Percentiles rank a stretch among this genome's conserved stretches.
Evolutionary conservation across 2,329 filamentous ascomycete genomes (phyloP).

Genomic region (Ceratocystis lukuohia): DNA sequence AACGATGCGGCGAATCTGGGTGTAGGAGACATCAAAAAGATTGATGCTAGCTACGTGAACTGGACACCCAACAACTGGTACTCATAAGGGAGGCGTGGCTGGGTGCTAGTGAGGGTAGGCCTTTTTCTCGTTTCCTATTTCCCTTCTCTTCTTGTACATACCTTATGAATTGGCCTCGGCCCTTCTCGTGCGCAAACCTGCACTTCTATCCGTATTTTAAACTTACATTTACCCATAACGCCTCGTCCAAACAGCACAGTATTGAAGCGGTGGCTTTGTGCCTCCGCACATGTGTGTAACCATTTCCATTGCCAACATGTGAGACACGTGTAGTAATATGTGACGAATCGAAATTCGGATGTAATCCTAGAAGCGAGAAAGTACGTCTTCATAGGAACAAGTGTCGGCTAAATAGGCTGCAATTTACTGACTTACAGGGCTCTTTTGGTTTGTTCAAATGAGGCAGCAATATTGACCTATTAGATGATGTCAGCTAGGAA

Average conservation of each 20-base stretch:
- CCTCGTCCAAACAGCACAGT: neutral
- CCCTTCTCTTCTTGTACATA: constrained; percentile 2
- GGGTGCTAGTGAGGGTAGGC: neutral
- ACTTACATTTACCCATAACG: neutral
- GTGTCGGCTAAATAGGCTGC: neutral
- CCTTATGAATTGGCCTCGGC: neutral
- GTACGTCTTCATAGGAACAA: neutral
- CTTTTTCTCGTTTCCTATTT: neutral
- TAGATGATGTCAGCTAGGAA: neutral
- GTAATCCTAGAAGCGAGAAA: neutral
- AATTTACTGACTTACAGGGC: neutral
- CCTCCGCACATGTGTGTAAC: neutral
- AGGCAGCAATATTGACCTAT: neutral
- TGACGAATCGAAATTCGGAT: neutral
- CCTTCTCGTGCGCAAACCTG: neutral
- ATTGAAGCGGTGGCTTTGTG: neutral
- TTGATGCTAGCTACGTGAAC: constrained; percentile 24
- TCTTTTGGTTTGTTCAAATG: neutral
- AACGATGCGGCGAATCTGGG: constrained; percentile 34
- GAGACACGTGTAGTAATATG: neutral
- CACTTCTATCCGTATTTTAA: neutral
- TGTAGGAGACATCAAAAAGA: constrained; percentile 28
- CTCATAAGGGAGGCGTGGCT: constrained; percentile 9
- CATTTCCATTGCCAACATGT: neutral
- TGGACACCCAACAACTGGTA: constrained; percentile 25